phyloP scores from a whole-genome alignment of 2,329 filamentous ascomycete species.

The Monilinia fructigena region DNA sequence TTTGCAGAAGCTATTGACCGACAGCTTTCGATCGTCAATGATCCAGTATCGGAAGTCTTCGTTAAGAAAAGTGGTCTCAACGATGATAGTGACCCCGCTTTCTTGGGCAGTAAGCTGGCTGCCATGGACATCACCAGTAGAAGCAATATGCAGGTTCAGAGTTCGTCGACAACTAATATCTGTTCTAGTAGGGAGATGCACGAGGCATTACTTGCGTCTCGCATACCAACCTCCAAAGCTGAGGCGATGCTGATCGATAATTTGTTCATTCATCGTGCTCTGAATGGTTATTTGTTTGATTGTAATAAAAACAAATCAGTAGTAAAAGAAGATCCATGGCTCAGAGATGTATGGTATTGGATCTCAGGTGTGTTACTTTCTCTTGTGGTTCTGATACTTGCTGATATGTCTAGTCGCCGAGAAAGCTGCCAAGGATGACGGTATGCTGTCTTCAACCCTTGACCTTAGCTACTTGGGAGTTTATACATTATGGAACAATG shows the following conservation, averaged over 20 bases:
- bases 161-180: conserved; percentile 17
- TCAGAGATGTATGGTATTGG: conserved; percentile 79
- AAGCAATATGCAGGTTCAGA: conserved; percentile 4
- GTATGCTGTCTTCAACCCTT: conserved; percentile 67
- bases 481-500: conserved; percentile 67
- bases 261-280: conserved; percentile 58
- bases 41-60: conserved; percentile 14
- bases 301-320: conserved; percentile 63
- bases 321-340: conserved; percentile 69
- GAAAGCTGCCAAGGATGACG: conserved; percentile 60
- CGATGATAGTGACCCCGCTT: neutral
- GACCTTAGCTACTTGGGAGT: conserved; percentile 78
- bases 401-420: conserved; percentile 53
- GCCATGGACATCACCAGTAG: conserved; percentile 24
- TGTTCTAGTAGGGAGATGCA: conserved; percentile 56
- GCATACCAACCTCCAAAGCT: conserved; percentile 25
- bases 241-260: conserved; percentile 44
- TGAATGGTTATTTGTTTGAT: conserved; percentile 63
- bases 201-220: conserved; percentile 50
- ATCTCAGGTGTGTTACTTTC: conserved; percentile 56
- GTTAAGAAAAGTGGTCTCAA: neutral
- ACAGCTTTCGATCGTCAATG: conserved; percentile 4
- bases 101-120: conserved; percentile 25
- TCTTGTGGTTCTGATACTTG: conserved; percentile 5
- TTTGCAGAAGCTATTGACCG: conserved; percentile 20